These are phyloP conservation scores for Tricholoma flavovirens DNA, from an alignment of 768 basidiomycete genomes.

Conservation along the genomic window DNA sequence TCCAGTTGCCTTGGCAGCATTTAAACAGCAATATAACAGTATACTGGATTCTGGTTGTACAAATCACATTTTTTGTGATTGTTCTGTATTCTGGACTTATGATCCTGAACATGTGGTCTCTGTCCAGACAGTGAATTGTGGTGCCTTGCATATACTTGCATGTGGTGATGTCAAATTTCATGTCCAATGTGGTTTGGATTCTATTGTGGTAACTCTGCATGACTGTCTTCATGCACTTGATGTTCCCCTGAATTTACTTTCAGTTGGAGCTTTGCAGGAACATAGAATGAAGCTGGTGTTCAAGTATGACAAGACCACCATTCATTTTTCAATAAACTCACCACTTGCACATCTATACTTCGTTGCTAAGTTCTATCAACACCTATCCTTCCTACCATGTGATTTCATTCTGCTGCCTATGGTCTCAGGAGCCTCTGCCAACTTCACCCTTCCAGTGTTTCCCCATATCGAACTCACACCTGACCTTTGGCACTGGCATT, in stretches of 20 bases:
- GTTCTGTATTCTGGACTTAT: too few relatives aligned
- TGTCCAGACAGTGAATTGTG: constrained; percentile 18
- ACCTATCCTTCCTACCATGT: background rate
- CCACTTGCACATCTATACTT: too few relatives aligned
- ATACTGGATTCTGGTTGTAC: too few relatives aligned
- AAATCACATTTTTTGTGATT: too few relatives aligned
- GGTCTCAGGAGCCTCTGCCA: background rate
- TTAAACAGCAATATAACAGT: constrained; percentile 2
- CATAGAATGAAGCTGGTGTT: background rate
- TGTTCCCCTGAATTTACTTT: too few relatives aligned
- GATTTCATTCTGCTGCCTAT: background rate
- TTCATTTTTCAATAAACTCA: too few relatives aligned
- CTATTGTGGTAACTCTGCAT: background rate
- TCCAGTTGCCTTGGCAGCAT: background rate
- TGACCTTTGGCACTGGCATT: too few relatives aligned
- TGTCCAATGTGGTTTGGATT: too few relatives aligned
- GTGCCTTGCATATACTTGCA: constrained; percentile 3
- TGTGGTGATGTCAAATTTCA: too few relatives aligned
- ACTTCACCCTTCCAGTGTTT: constrained; percentile 22
- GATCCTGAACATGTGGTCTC: background rate
- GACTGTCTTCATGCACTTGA: constrained; percentile 2
- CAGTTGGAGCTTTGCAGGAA: too few relatives aligned
- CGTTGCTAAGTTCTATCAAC: too few relatives aligned
- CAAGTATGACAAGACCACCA: background rate
- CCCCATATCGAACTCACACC: constrained; percentile 14